A percentile compares a stretch with the other conserved stretches of the same genome.
Evolutionary conservation across 345 rosid species (phyloP).

Genomic region (Salix viminalis): DNA sequence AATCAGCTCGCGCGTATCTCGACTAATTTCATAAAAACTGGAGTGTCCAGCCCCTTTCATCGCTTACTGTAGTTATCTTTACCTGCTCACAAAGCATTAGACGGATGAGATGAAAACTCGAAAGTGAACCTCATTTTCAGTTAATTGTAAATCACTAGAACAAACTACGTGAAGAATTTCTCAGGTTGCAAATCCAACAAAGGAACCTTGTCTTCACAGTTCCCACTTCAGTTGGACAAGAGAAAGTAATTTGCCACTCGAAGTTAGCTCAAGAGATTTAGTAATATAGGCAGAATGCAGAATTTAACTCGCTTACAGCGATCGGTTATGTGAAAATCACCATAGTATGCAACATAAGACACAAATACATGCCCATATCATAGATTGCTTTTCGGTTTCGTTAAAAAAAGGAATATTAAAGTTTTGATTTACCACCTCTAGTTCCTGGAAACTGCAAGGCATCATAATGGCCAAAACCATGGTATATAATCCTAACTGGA

Average conservation of each 20-base stretch:
- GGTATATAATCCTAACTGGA: slow-evolving; percentile 71
- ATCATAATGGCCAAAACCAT: slow-evolving; percentile 93
- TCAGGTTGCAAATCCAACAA: no score
- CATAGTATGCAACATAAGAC: neutral
- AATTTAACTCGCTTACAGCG: neutral
- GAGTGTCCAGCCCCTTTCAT: neutral
- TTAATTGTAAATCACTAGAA: no score
- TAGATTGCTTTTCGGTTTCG: neutral
- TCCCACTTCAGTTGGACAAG: neutral
- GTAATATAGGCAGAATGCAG: no score
- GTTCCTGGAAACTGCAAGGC: slow-evolving; percentile 54
- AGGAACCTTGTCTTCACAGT: no score
- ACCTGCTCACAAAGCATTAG: neutral
- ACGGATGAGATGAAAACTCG: neutral
- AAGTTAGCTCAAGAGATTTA: neutral
- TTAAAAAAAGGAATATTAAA: slow-evolving; percentile 15
- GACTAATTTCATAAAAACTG: no score
- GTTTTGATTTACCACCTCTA: slow-evolving; percentile 38
- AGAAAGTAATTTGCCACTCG: neutral
- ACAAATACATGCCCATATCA: neutral
- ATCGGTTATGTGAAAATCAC: neutral
- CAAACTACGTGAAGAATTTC: no score
- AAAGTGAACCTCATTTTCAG: neutral
- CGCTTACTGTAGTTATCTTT: neutral
- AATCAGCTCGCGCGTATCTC: fast-evolving